Base-by-base conservation (phyloP, 1,284 basidiomycete genomes). In the Mrakiaceae sp. region DNA sequence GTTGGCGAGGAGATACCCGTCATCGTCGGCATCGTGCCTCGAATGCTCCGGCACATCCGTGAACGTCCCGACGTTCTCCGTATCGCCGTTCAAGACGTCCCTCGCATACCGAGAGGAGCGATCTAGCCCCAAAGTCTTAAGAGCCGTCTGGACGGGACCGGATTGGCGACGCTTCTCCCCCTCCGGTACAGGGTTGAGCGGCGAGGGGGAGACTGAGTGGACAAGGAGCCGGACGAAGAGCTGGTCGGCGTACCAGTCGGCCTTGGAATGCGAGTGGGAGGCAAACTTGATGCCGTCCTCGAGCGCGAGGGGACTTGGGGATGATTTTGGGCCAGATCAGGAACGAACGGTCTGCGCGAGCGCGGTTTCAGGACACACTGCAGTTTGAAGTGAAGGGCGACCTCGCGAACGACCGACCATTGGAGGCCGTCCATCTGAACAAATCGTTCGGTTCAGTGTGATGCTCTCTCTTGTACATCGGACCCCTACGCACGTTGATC, bases 221-320 rank as follows among this genome's bases (percentile, higher is more conserved):
- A 43, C 44, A 6, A 60, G 49, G 0, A 60, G 49, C 2, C 59
- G 59, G 12, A 58, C 62, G 39, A 58, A 63, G 48, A 63, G 52
- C 16, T 40, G 10, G 11, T 57, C 39, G 39, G 62, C 48, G 55
- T 57, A 57, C 48, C 16, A 48, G 47, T 47, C 49, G 51, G 55
- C 56, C 50, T 66, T 66, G 7, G 60, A 62, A 49, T 66, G 59
- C 0, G 60, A 58, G 52, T 66, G 64, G 7, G 64, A 44, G 2
- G 60, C 55, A 7, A 52, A 57, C 42, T 62, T 66, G 44, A 66
- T 16, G 9, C 60, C 64, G 42, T 66, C 64, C 39, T 66, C 64
- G 0, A 66, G 60, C 3, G 64, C 64, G 14, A 66, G 50, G 2
- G 60, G 64, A 53, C 27, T 27, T 27, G 27, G 27, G 27, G 27